Base-by-base conservation (phyloP, 2,329 filamentous ascomycete species). In the Fusarium nelsonii region DNA sequence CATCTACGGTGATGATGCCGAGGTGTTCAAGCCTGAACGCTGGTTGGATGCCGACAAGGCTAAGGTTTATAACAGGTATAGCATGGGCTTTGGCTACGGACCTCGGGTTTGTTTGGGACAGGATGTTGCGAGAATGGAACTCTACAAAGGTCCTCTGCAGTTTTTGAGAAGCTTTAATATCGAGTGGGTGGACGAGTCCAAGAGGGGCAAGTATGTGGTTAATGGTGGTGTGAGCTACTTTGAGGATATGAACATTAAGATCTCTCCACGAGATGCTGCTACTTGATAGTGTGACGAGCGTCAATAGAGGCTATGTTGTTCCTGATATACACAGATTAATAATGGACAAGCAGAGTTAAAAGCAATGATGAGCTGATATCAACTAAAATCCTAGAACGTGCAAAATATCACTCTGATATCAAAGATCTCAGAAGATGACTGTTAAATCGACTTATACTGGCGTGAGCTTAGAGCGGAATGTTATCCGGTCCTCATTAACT, bases 51-150 rank as follows among this genome's bases (percentile, higher is more conserved):
- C 62, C 0, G 73, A 76, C 1, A 70, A 65, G 36, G 48, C 77
- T 0, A 72, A 72, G 41, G n/a, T 61, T 0, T 79, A 78, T 59
- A 76, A 74, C 23, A 71, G 74, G n/a, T 69, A 73, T 8, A 74
- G 63, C 40, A 73, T 78, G 60, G 71, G 76, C 1, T 83, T 83
- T 63, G 81, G 81, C 0, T 70, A 79, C 39, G 81, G 82, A 2
- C 78, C 79, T 2, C 71, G 82, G 14, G 82, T 78, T 0, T 84
- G 83, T 57, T 67, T 84, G 7, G 83, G 83, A 0, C 79, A 80
- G 46, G 79, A 84, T 54, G 78, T 84, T 26, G 79, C 81, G 3
- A 71, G 81, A 14, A 65, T 84, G 52, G 82, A 84, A 68, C 80
- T 84, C 3, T 72, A 69, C 33, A 72, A 72, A 44, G 70, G 63